These are phyloP conservation scores for Oemleria cerasiformis DNA, from an alignment of 306 rosid genomes.

Conservation along the genomic window DNA sequence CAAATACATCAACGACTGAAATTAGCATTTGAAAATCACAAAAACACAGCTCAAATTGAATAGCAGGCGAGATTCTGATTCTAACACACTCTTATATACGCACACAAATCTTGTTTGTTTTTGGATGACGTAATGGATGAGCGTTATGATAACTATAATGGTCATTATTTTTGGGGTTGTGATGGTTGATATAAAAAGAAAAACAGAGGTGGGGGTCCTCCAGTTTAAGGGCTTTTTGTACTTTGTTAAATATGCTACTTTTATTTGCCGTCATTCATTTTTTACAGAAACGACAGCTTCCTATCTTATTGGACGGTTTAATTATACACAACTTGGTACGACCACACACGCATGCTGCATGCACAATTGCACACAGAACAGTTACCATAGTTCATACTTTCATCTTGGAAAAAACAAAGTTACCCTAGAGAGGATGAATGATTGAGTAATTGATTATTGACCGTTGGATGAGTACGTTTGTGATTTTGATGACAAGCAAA, in stretches of 20 bases:
- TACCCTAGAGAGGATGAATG: too few relatives aligned
- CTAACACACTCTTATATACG: neutral
- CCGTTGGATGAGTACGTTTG: neutral
- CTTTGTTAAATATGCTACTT: neutral
- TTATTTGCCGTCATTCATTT: neutral
- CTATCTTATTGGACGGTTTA: neutral
- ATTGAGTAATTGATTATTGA: neutral
- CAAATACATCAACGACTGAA: too few relatives aligned
- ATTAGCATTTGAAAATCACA: too few relatives aligned
- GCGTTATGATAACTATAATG: neutral
- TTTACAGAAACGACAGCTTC: neutral
- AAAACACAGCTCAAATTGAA: neutral
- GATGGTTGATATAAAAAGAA: neutral
- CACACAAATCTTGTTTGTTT: neutral
- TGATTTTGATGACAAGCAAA: too few relatives aligned
- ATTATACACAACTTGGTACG: neutral
- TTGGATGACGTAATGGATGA: conserved; percentile 1
- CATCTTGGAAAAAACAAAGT: too few relatives aligned
- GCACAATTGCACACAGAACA: neutral
- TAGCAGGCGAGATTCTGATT: neutral
- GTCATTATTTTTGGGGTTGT: neutral
- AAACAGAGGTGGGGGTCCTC: neutral
- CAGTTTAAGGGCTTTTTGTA: neutral
- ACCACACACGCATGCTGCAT: neutral
- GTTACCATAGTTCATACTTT: too few relatives aligned